These are phyloP conservation scores for Vaucheria bursata DNA, from an alignment of 352 stramenopile genomes.

Conservation along the genomic window DNA sequence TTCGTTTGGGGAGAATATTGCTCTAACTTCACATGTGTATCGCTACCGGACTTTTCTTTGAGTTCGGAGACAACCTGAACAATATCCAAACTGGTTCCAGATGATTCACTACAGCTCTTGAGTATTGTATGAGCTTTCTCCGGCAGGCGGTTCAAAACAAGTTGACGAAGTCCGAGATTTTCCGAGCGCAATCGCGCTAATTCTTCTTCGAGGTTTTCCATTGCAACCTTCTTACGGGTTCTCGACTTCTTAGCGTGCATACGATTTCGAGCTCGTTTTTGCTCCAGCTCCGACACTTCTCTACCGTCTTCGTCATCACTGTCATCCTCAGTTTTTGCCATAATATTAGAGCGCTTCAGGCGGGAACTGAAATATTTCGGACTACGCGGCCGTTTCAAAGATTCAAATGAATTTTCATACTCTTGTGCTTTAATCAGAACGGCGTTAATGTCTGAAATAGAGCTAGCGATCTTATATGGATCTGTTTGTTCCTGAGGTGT, in stretches of 20 bases:
- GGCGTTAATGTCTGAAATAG: too few relatives aligned
- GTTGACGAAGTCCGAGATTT: slow-evolving; percentile 59
- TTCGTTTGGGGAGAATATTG: neutral
- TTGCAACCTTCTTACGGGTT: slow-evolving; percentile 69
- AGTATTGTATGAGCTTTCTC: slow-evolving; percentile 60
- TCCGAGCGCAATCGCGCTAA: slow-evolving; percentile 63
- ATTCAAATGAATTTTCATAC: too few relatives aligned
- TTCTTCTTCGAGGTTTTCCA: slow-evolving; percentile 66
- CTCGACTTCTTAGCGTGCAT: slow-evolving; percentile 53
- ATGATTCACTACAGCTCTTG: slow-evolving; percentile 20
- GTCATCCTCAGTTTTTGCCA: slow-evolving; percentile 9
- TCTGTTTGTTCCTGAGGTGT: too few relatives aligned
- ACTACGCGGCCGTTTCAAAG: too few relatives aligned
- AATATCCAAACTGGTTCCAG: neutral
- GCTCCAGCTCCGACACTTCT: neutral
- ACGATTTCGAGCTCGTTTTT: slow-evolving; percentile 42
- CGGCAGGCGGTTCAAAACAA: slow-evolving; percentile 61
- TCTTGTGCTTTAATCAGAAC: too few relatives aligned
- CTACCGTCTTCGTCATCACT: slow-evolving; percentile 14
- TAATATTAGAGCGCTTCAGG: too few relatives aligned
- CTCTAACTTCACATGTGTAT: neutral
- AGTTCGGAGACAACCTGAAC: neutral
- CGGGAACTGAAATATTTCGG: too few relatives aligned
- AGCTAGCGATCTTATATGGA: too few relatives aligned
- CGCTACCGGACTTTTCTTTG: neutral